Conservation (phyloP, 306 rosid genomes). For the Canavalia gladiata region DNA sequence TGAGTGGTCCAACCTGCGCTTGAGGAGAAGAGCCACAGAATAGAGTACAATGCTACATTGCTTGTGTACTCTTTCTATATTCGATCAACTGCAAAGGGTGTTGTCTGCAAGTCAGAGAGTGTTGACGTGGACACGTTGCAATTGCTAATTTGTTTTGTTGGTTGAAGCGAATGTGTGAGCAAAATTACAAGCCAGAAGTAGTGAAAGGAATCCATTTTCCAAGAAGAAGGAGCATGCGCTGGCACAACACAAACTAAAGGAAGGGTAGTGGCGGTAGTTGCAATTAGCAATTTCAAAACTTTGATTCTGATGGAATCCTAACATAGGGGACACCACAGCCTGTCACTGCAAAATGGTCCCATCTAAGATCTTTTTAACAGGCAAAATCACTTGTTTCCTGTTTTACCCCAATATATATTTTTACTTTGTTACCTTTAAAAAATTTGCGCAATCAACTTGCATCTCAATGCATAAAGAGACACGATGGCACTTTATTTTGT, state of each 20-base stretch:
- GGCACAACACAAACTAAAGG: constrained; percentile 25
- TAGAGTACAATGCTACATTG: not conserved
- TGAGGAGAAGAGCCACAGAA: constrained; percentile 17
- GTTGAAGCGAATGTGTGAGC: not conserved
- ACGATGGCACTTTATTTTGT: not conserved
- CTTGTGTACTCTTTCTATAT: not conserved
- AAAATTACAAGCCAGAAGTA: constrained; percentile 4
- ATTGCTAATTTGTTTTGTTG: not conserved
- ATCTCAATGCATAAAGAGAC: not conserved
- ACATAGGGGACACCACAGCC: not conserved
- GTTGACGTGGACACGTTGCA: not conserved
- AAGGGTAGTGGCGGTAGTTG: not conserved
- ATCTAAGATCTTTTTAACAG: not conserved
- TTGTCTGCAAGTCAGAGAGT: not conserved
- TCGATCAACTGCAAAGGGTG: not conserved
- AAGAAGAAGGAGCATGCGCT: not conserved
- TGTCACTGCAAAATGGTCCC: constrained; percentile 37
- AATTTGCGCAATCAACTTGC: not conserved
- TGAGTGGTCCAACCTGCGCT: constrained; percentile 4
- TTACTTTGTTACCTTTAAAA: too few relatives aligned
- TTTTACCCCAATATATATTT: not conserved
- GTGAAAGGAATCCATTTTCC: not conserved
- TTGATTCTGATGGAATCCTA: constrained; percentile 2
- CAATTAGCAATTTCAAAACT: not conserved
- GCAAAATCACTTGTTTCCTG: not conserved